Evolutionary conservation across 306 rosid genomes (phyloP).

Genomic region (Lathyrus sativus): DNA sequence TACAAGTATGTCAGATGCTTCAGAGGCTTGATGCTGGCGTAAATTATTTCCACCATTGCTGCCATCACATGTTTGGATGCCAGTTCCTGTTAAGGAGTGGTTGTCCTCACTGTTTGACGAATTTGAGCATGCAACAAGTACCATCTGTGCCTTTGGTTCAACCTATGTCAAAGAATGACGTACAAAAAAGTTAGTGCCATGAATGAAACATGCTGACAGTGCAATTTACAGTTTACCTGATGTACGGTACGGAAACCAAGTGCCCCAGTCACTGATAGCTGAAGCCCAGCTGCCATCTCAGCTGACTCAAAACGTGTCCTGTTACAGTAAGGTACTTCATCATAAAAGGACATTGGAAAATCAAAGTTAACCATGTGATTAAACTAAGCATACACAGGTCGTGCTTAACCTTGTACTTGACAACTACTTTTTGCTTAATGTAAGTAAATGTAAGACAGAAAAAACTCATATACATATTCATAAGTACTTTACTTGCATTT

Average conservation of each 20-base stretch:
- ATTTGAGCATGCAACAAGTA: conserved; percentile 67
- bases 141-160: conserved; percentile 94
- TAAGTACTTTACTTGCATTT: background rate
- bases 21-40: conserved; percentile 42
- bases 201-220: conserved; percentile 8
- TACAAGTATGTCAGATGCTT: conserved; percentile 64
- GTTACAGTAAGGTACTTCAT: conserved; percentile 41
- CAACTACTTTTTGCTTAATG: background rate
- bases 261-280: conserved; percentile 87
- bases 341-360: conserved; percentile 33
- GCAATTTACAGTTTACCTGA: conserved; percentile 63
- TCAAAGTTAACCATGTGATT: conserved; percentile 1
- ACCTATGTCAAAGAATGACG: conserved; percentile 51
- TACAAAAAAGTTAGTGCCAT: conserved; percentile 35
- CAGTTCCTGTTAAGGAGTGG: conserved; percentile 39
- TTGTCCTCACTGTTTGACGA: conserved; percentile 39
- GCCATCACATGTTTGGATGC: conserved; percentile 42
- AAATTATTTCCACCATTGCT: conserved; percentile 42
- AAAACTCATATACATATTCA: background rate
- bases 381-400: background rate
- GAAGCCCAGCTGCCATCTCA: conserved; percentile 77
- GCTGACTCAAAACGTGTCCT: conserved; percentile 87
- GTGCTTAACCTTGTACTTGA: background rate
- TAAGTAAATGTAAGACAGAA: background rate
- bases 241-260: conserved; percentile 90